Conservation (phyloP, 805 yeast species). For the Candida nanaspora region DNA sequence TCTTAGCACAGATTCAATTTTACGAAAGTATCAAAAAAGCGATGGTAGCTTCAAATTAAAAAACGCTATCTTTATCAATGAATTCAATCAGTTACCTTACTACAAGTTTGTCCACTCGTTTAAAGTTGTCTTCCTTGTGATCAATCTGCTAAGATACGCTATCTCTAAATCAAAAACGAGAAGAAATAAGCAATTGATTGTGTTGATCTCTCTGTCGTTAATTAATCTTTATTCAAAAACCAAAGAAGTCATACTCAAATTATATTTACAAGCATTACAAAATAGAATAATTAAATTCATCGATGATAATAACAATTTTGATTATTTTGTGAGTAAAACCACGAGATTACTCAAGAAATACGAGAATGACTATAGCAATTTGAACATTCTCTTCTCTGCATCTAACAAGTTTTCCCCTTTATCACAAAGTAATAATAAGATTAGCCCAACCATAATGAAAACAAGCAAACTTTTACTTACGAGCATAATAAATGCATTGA, state of each 20-base stretch:
- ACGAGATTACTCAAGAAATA: not conserved
- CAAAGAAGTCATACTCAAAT: constrained; percentile 10
- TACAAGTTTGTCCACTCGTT: constrained; percentile 14
- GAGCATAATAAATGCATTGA: constrained; percentile 12
- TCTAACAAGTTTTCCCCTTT: not conserved
- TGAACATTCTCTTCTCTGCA: not conserved
- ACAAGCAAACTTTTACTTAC: constrained; percentile 8
- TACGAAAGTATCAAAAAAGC: not conserved
- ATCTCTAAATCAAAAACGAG: constrained; percentile 1
- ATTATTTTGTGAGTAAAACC: constrained; percentile 3
- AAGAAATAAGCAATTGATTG: constrained; percentile 6
- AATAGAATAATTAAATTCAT: constrained; percentile 8
- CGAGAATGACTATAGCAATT: not conserved
- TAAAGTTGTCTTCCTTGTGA: constrained; percentile 10
- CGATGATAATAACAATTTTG: not conserved
- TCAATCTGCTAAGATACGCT: constrained; percentile 11
- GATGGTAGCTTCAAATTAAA: not conserved
- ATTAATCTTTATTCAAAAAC: constrained; percentile 11
- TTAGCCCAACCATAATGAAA: constrained; percentile 1
- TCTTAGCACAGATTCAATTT: not conserved
- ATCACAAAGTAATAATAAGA: not conserved
- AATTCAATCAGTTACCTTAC: constrained; percentile 10
- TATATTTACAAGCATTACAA: constrained; percentile 11
- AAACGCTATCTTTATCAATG: not conserved
- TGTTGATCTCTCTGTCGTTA: constrained; percentile 9